Base-by-base conservation (phyloP, 129 eudicot species). In the Mikania micrantha region DNA sequence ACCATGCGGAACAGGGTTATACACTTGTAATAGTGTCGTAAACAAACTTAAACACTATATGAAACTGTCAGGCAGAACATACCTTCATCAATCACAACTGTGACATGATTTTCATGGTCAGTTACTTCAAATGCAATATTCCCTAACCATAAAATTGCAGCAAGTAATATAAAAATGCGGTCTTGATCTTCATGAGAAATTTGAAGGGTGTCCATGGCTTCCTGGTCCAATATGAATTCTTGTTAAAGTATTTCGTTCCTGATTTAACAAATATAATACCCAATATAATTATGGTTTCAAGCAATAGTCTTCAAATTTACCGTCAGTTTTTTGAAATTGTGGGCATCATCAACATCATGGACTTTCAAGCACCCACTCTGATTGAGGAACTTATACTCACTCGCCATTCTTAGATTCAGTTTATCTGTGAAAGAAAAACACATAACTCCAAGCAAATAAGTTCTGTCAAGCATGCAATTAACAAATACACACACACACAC, bases 61-160 rank as follows among this genome's bases (percentile, higher is more conserved):
- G 16, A 32, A 64, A 78, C 16, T 27, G 56, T 36, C 52, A 62
- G 42, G 28, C 24, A 74, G n/a, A 39, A 21, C 38, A 34, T 64
- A 89, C 99, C 99, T 87, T 94, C 99, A 79, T 85, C 85, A 60
- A 57, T 69, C 54, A 85, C 79, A 69, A 89, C 85, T 11, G 84
- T 83, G 40, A 83, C 80, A 60, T 87, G 88, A 73, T 83, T 89
- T 70, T 83, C 96, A 73, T 79, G 76, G 80, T 83, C 95, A 64
- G 45, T 65, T 19, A 79, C 87, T 63, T 81, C 79, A 76, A 94
- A 87, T 41, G 93, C 74, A 74, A 89, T 83, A 82, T 94, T 94
- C 61, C 99, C 99, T 41, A 94, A 80, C 99, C 99, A 94, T 64
- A 94, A 74, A 29, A 94, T 82, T 20, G 97, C 95, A 64, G 99